phyloP scores from a whole-genome alignment of 1,284 basidiomycete genomes.

The Microbotryum violaceum region DNA sequence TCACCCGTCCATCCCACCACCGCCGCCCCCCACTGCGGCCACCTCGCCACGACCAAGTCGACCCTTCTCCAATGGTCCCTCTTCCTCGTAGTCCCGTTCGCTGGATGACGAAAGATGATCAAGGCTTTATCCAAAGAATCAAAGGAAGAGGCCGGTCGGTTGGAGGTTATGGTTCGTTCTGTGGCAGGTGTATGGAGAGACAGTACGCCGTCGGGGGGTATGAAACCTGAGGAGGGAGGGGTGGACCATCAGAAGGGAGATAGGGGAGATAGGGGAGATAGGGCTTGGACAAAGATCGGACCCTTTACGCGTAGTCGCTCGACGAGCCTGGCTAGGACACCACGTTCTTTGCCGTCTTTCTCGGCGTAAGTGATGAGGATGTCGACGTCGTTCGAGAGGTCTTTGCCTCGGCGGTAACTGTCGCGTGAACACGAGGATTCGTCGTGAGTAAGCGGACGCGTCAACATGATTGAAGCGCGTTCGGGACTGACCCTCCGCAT shows the following conservation, averaged over 20 bases:
- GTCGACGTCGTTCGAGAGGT: conserved; percentile 64
- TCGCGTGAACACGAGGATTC: not conserved
- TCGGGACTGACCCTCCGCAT: conserved; percentile 56
- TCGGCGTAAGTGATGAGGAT: conserved; percentile 65
- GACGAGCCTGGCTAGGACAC: conserved; percentile 10
- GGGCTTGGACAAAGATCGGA: not conserved
- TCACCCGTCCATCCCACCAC: conserved; percentile 64
- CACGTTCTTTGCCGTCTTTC: conserved; percentile 23
- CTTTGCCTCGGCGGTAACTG: conserved; percentile 69
- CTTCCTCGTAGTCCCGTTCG: conserved; percentile 31
- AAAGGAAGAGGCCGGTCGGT: conserved; percentile 15
- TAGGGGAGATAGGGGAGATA: not conserved
- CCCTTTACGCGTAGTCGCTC: conserved; percentile 18
- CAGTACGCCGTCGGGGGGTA: conserved; percentile 20
- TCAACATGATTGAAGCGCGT: not conserved
- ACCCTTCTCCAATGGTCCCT: conserved; percentile 48
- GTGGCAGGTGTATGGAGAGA: conserved; percentile 11
- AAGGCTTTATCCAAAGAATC: conserved; percentile 29
- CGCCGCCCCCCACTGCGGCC: conserved; percentile 65
- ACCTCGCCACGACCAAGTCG: conserved; percentile 64
- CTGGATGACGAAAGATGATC: conserved; percentile 44
- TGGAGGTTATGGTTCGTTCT: conserved; percentile 7
- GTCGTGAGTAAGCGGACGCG: not conserved
- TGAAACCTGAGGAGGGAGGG: conserved; percentile 10
- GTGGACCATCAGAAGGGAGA: not conserved